Evolutionary conservation across 1,284 basidiomycete genomes (phyloP).

Genomic region (Puccinia novopanici): DNA sequence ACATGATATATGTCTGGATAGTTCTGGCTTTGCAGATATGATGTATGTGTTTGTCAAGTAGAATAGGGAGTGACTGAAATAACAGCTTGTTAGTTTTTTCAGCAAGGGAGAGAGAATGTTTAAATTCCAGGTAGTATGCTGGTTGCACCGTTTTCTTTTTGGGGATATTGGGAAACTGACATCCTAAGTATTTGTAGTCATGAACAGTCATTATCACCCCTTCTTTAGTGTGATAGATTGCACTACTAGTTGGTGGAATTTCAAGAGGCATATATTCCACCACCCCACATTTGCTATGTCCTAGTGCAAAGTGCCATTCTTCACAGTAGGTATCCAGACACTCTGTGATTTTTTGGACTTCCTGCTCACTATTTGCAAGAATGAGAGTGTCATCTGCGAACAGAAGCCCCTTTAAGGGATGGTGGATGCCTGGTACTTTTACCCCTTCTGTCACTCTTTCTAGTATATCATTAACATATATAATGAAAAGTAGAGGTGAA

Average conservation of each 20-base stretch:
- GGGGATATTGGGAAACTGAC: not conserved
- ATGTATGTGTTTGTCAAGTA: slow-evolving; percentile 4
- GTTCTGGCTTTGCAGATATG: not conserved
- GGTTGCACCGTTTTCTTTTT: not conserved
- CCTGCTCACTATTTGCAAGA: not conserved
- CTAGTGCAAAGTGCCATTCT: slow-evolving; percentile 26
- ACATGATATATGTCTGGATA: slow-evolving; percentile 1
- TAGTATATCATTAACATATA: slow-evolving; percentile 28
- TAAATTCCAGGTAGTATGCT: not conserved
- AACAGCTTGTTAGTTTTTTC: not conserved
- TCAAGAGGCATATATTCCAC: not conserved
- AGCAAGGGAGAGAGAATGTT: not conserved
- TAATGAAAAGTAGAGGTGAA: slow-evolving; percentile 23
- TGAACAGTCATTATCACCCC: not conserved
- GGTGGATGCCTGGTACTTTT: not conserved
- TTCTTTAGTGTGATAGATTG: not conserved
- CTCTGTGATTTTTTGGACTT: not conserved
- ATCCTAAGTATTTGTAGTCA: slow-evolving; percentile 19
- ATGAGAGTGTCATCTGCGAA: slow-evolving; percentile 40
- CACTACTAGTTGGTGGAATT: not conserved
- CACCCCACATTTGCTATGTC: slow-evolving; percentile 12
- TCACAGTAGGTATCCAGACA: not conserved
- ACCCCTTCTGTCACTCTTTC: not conserved
- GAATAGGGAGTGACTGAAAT: not conserved
- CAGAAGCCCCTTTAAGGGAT: not conserved